Evolutionary conservation across 345 rosid species (phyloP).

Genomic region (Excoecaria agallocha): DNA sequence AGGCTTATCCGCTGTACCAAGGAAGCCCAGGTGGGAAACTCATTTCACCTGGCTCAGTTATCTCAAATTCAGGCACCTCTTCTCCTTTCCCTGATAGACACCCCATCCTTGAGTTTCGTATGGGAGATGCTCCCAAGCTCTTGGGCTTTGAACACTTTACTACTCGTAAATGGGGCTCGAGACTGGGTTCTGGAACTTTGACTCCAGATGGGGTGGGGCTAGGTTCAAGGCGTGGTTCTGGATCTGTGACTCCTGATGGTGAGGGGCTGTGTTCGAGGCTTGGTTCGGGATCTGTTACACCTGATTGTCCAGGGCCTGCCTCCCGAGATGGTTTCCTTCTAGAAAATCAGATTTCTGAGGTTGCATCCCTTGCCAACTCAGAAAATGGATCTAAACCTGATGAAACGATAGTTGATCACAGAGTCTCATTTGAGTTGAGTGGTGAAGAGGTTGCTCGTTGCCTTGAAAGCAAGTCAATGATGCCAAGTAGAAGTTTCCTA

Average conservation of each 20-base stretch:
- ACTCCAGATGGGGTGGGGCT: constrained; percentile 78
- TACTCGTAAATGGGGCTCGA: constrained; percentile 79
- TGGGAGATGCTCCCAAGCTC: constrained; percentile 64
- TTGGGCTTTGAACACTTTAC: constrained; percentile 64
- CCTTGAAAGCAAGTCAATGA: constrained; percentile 54
- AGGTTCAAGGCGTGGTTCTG: constrained; percentile 75
- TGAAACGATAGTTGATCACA: constrained; percentile 49
- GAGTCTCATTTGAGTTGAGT: constrained; percentile 89
- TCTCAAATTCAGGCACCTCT: constrained; percentile 80
- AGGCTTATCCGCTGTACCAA: constrained; percentile 53
- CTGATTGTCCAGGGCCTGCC: constrained; percentile 52
- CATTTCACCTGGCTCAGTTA: constrained; percentile 74
- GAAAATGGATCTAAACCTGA: constrained; percentile 43
- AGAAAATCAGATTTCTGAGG: constrained; percentile 47
- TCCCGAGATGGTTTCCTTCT: constrained; percentile 32
- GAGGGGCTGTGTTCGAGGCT: constrained; percentile 55
- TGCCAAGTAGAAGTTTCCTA: constrained; percentile 34
- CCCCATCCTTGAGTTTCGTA: constrained; percentile 54
- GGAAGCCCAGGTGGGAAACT: constrained; percentile 85
- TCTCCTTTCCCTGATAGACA: constrained; percentile 79
- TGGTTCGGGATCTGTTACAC: constrained; percentile 74
- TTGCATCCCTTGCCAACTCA: constrained; percentile 45
- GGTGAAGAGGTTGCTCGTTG: constrained; percentile 96
- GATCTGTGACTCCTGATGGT: constrained; percentile 70
- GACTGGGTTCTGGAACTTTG: constrained; percentile 47